Percentiles rank a stretch among this genome's conserved stretches.
Conservation (phyloP, 192 early-diverging fungal genomes). For the Mortierella antarctica region DNA sequence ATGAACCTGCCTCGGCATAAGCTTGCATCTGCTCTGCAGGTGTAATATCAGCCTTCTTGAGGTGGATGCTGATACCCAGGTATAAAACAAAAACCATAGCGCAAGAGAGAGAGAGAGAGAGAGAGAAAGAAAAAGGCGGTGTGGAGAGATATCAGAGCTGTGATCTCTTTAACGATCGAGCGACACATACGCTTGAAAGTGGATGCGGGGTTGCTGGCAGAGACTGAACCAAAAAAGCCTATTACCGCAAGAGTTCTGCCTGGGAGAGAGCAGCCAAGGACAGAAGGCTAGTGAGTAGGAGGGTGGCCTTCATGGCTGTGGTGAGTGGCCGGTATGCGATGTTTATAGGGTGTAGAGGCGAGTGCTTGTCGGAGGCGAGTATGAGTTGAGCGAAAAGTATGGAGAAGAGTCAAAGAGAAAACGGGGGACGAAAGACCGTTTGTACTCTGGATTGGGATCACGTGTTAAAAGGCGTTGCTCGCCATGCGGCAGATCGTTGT, state of each 20-base stretch:
- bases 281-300: neutral
- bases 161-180: no score
- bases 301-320: constrained; percentile 2
- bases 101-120: neutral
- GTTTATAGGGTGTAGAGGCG: neutral
- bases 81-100: neutral
- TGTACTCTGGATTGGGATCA: no score
- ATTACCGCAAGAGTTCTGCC: constrained; percentile 16
- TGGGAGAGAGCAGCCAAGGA: constrained; percentile 6
- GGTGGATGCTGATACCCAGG: constrained; percentile 52
- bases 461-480: no score
- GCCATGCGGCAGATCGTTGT: no score
- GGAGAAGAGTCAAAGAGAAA: neutral
- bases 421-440: neutral
- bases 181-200: no score
- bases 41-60: constrained; percentile 77
- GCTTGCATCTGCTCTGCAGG: constrained; percentile 69
- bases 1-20: constrained; percentile 70
- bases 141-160: neutral
- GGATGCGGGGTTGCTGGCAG: no score
- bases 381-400: neutral
- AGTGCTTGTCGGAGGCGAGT: neutral
- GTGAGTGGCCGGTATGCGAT: neutral
- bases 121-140: neutral
- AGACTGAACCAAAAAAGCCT: neutral